Conservation (phyloP, 1,139 yeast genomes). For the Pichia sp. region DNA sequence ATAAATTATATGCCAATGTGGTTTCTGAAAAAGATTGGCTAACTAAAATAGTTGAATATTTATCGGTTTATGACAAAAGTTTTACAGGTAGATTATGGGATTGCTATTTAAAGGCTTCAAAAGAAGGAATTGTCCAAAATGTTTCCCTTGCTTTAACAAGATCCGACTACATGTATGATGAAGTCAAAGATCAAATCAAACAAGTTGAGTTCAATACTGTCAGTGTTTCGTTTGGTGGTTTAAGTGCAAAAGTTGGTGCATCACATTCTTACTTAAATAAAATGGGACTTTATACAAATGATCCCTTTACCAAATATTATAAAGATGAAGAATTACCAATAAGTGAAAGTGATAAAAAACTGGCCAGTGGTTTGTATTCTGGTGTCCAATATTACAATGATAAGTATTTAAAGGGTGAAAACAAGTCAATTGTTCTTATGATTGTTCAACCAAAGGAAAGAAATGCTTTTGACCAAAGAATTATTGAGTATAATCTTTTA, state of each 20-base stretch:
- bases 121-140: slow-evolving; percentile 54
- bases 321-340: slow-evolving; percentile 49
- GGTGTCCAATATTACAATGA: slow-evolving; percentile 51
- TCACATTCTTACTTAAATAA: slow-evolving; percentile 62
- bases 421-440: slow-evolving; percentile 56
- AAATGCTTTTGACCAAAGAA: slow-evolving; percentile 86
- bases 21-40: slow-evolving; percentile 58
- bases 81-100: slow-evolving; percentile 78
- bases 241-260: slow-evolving; percentile 72
- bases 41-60: slow-evolving; percentile 43
- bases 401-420: slow-evolving; percentile 24
- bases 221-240: slow-evolving; percentile 90
- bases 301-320: slow-evolving; percentile 37
- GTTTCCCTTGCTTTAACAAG: slow-evolving; percentile 80
- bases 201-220: slow-evolving; percentile 96
- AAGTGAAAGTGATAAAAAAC: slow-evolving; percentile 52
- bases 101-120: slow-evolving; percentile 43
- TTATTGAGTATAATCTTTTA: slow-evolving; percentile 65
- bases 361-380: slow-evolving; percentile 66
- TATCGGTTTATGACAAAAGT: slow-evolving; percentile 56
- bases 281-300: slow-evolving; percentile 44
- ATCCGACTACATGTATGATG: slow-evolving; percentile 81
- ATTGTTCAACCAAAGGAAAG: slow-evolving; percentile 82
- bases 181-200: slow-evolving; percentile 46
- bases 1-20: slow-evolving; percentile 65